Evolutionary conservation across 768 basidiomycete genomes (phyloP).

Genomic region (Panaeolus cyanescens): DNA sequence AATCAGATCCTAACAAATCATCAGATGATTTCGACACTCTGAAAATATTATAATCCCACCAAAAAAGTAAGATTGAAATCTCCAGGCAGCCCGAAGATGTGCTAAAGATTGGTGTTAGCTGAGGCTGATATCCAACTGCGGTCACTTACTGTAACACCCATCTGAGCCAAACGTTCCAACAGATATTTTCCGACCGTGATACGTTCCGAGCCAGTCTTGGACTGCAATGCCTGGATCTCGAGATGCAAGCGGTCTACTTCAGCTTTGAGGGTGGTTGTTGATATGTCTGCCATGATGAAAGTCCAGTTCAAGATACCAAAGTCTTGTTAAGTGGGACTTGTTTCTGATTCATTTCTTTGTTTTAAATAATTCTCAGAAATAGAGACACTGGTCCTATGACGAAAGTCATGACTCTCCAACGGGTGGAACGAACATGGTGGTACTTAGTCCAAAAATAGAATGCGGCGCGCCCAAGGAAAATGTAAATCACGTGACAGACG

Average conservation of each 20-base stretch:
- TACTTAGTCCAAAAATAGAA: neutral
- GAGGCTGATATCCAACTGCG: neutral
- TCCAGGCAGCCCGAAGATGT: constrained; percentile 86
- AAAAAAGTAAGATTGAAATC: constrained; percentile 80
- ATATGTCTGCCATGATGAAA: constrained; percentile 15
- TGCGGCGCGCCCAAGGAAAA: neutral
- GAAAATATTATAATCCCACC: constrained; percentile 29
- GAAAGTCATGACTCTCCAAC: neutral
- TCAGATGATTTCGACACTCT: neutral
- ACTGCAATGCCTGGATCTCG: constrained; percentile 44
- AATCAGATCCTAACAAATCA: constrained; percentile 64
- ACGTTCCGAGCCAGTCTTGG: constrained; percentile 37
- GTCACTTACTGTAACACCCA: constrained; percentile 59
- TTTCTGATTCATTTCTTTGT: neutral
- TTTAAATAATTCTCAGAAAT: too few species aligned
- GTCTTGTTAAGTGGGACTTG: neutral
- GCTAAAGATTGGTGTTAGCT: constrained; percentile 38
- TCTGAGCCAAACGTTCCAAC: constrained; percentile 60
- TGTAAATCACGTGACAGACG: constrained; percentile 30
- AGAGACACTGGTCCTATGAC: neutral
- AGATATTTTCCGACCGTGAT: constrained; percentile 63
- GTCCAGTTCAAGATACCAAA: neutral
- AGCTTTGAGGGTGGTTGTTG: constrained; percentile 23
- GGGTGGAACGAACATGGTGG: neutral
- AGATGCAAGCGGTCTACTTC: constrained; percentile 43